phyloP scores from a whole-genome alignment of 106 monocot genomes.

The Allium sativum region DNA sequence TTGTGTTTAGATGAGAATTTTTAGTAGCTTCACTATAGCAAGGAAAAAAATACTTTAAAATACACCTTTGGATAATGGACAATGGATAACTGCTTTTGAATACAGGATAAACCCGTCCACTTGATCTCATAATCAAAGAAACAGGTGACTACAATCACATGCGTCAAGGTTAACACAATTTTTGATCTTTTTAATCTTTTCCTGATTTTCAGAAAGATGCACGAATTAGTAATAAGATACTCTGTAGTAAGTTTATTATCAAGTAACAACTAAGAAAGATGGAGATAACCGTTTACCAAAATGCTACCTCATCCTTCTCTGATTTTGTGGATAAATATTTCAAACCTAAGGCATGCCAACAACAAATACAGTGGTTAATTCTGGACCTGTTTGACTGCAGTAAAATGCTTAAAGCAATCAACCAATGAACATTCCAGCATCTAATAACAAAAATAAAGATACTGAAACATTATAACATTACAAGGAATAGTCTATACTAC shows the following conservation, averaged over 20 bases:
- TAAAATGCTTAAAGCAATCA: constrained; percentile 68
- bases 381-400: constrained; percentile 44
- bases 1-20: no score
- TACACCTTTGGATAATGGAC: constrained; percentile 70
- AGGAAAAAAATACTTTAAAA: constrained; percentile 2
- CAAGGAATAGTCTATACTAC: constrained; percentile 1
- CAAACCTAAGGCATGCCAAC: constrained; percentile 67
- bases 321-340: constrained; percentile 38
- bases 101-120: constrained; percentile 38
- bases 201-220: constrained; percentile 16
- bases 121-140: constrained; percentile 33
- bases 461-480: constrained; percentile 3
- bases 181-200: constrained; percentile 34
- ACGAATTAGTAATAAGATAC: no score
- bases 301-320: constrained; percentile 53
- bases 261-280: constrained; percentile 2
- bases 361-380: constrained; percentile 53
- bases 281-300: not conserved
- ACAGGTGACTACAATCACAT: constrained; percentile 60
- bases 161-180: constrained; percentile 54
- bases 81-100: constrained; percentile 52
- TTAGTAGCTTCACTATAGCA: no score
- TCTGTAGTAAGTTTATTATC: not conserved
- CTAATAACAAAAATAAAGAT: constrained; percentile 30
- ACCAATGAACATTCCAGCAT: constrained; percentile 47